Base-by-base conservation (phyloP, 352 stramenopile genomes). In the Thraustochytrium striatum region DNA sequence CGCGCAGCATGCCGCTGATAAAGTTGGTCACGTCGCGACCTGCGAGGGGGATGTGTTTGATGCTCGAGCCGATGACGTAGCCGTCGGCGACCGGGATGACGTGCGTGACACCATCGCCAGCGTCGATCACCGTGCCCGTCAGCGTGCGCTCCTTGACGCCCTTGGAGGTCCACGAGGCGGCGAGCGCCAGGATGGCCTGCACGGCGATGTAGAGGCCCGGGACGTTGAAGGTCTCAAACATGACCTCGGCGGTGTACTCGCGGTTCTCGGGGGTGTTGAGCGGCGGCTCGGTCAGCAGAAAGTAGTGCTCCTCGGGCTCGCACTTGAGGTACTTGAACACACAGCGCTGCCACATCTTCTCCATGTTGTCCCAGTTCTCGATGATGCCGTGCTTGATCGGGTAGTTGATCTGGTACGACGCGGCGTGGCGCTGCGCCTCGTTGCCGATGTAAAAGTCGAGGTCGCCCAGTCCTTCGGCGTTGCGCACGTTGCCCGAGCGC, bases 211-310 rank as follows among this genome's bases (percentile, higher is more conserved):
- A 97, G 25, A 97, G 84, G 0, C 90, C 92, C 0, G 93, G 93
- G 1, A 97, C 93, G 83, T 97, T 97, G 83, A 97, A 97, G 33
- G 93, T 97, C 86, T 97, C 93, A 73, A 97, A 97, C 92, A 97
- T 97, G 85, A 97, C 95, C 87, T 97, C 92, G 39, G 92, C 93
- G 38, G 93, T 97, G 62, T 92, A 91, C 82, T 98, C 93, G 47
- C 91, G 87, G 85, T 98, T 97, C 87, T 98, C 94, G 0, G 92
- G 93, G 16, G 93, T 94, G 84, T 97, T 97, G 3, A 97, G 85
- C 9, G 92, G 91, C 39, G 92, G 91, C 81, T 97, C 93, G 28
- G 93, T 97, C 33, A 90, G 79, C n/a, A 90, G 32, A 28, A 96
- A 91, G 72, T 95, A 95, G 85, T 97, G 92, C 78, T 97, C 92